Conservation (phyloP, 2,329 filamentous ascomycete species). For the Blastomyces gilchristii region DNA sequence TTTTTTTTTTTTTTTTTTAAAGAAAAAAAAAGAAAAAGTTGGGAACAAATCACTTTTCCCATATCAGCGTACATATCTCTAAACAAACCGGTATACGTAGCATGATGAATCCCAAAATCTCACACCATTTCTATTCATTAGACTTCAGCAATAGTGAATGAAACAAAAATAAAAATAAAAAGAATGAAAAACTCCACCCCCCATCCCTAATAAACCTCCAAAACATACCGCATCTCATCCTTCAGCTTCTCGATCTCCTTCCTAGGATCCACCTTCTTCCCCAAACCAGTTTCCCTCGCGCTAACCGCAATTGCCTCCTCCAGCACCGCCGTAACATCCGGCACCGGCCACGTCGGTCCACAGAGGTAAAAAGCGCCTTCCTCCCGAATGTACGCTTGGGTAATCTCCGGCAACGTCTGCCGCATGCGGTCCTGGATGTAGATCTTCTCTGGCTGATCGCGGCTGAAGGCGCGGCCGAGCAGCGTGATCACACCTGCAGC, state of each 20-base stretch:
- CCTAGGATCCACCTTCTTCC: constrained; percentile 71
- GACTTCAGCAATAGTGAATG: too few relatives aligned
- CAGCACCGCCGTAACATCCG: constrained; percentile 86
- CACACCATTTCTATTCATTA: neutral
- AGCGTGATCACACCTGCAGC: constrained; percentile 92
- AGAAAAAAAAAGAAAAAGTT: too few relatives aligned
- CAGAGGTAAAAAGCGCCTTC: constrained; percentile 95
- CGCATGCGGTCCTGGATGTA: constrained; percentile 99
- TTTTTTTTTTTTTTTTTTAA: too few relatives aligned
- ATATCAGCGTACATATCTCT: neutral
- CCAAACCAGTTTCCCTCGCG: constrained; percentile 40
- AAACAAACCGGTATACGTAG: neutral
- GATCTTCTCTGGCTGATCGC: constrained; percentile 96
- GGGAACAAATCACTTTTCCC: neutral
- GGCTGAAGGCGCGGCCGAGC: constrained; percentile 85
- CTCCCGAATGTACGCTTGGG: constrained; percentile 74
- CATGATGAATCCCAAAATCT: neutral
- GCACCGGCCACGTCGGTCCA: constrained; percentile 95
- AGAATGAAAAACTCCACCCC: neutral
- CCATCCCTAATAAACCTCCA: constrained; percentile 75
- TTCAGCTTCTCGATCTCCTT: constrained; percentile 97
- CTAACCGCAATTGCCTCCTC: constrained; percentile 81
- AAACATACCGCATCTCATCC: constrained; percentile 85
- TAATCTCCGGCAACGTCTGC: constrained; percentile 70
- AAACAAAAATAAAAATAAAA: neutral